These are phyloP conservation scores for Pseudogymnoascus sp. DNA, from an alignment of 2,329 filamentous ascomycete species.

Conservation along the genomic window DNA sequence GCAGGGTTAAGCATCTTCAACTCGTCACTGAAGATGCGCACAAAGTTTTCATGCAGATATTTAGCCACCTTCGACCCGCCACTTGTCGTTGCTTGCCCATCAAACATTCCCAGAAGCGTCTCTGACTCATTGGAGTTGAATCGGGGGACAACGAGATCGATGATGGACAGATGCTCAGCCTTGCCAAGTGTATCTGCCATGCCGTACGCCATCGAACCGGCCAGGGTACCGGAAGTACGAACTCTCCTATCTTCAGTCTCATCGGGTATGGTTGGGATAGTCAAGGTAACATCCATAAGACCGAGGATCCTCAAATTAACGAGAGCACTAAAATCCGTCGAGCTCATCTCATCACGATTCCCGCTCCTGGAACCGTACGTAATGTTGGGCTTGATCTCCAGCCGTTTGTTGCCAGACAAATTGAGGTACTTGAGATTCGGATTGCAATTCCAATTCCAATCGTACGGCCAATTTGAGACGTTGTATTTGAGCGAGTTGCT, in stretches of 20 bases:
- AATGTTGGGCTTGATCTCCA: constrained; percentile 78
- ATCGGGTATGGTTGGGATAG: constrained; percentile 85
- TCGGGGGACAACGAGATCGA: constrained; percentile 88
- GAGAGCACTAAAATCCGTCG: constrained; percentile 80
- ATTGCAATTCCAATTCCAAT: constrained; percentile 99
- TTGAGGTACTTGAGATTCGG: constrained; percentile 91
- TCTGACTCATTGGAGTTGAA: constrained; percentile 87
- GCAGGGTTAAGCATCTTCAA: constrained; percentile 61
- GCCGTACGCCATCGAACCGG: constrained; percentile 85
- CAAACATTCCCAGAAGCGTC: constrained; percentile 88
- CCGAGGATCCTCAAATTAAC: constrained; percentile 79
- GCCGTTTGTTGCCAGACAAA: constrained; percentile 87
- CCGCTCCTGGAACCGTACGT: constrained; percentile 65
- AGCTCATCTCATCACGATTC: constrained; percentile 47
- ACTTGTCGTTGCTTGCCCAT: constrained; percentile 80
- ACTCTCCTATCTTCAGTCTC: constrained; percentile 92
- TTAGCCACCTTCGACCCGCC: constrained; percentile 95
- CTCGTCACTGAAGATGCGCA: constrained; percentile 73
- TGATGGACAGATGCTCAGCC: constrained; percentile 89
- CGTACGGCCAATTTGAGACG: constrained; percentile 96
- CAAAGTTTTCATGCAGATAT: constrained; percentile 93
- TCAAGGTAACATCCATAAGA: constrained; percentile 95
- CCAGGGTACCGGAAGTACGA: constrained; percentile 88
- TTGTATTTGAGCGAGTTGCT: constrained; percentile 97
- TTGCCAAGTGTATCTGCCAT: constrained; percentile 94